These are phyloP conservation scores for Schizophyllum amplum DNA, from an alignment of 1,284 basidiomycete genomes.

Conservation along the genomic window DNA sequence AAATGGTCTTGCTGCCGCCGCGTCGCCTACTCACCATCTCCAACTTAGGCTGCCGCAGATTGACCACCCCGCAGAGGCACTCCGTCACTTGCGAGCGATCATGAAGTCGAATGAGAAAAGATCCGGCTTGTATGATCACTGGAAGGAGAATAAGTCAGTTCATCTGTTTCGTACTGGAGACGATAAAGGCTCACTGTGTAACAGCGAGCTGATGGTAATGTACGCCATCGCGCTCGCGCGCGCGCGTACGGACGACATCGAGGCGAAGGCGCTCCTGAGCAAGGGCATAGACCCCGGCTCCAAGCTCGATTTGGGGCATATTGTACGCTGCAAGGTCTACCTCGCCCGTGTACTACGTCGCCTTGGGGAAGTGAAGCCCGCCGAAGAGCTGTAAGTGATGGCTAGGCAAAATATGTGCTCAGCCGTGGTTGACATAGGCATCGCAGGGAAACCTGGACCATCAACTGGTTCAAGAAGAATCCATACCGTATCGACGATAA, in stretches of 20 bases:
- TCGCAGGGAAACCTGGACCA: slow-evolving; percentile 9
- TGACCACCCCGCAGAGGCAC: background rate
- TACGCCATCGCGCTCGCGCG: slow-evolving; percentile 9
- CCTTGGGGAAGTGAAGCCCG: background rate
- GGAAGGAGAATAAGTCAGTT: background rate
- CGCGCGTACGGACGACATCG: slow-evolving; percentile 3
- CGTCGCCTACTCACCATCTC: background rate
- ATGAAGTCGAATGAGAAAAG: background rate
- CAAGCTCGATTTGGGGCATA: background rate
- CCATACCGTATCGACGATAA: slow-evolving; percentile 1
- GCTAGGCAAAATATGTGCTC: background rate
- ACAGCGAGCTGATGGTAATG: background rate
- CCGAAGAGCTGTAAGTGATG: background rate
- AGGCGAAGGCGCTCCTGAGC: slow-evolving; percentile 5
- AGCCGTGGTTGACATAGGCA: background rate
- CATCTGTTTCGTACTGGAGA: background rate
- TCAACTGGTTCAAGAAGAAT: slow-evolving; percentile 11
- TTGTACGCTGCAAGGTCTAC: background rate
- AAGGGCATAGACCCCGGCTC: background rate
- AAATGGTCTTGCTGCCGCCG: background rate
- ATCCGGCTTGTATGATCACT: background rate
- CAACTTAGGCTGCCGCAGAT: background rate
- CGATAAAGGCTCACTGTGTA: background rate
- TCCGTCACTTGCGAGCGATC: background rate
- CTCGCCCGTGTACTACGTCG: background rate